Conservation (phyloP, 441 rosid species). For the Aleurites moluccanus region DNA sequence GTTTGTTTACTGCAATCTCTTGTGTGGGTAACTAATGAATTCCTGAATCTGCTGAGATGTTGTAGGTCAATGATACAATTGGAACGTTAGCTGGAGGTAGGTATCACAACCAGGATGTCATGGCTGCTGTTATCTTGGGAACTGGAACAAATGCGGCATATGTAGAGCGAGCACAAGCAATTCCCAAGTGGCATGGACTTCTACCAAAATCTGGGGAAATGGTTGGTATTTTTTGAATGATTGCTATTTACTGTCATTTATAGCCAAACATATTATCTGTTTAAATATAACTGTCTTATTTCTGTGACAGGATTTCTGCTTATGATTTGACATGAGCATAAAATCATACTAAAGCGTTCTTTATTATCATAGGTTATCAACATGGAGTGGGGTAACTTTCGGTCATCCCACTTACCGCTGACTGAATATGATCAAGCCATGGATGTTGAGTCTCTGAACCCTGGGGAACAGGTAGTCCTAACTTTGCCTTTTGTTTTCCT, state of each 20-base stretch:
- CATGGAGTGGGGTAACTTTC: constrained; percentile 85
- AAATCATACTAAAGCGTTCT: not conserved
- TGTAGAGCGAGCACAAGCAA: constrained; percentile 77
- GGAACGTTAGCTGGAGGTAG: constrained; percentile 96
- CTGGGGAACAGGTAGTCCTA: constrained; percentile 68
- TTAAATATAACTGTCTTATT: not conserved
- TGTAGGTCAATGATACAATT: constrained; percentile 89
- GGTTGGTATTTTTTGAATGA: constrained; percentile 36
- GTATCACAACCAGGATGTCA: constrained; percentile 66
- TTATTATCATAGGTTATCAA: constrained; percentile 57
- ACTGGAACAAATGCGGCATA: constrained; percentile 98
- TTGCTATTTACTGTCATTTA: not conserved
- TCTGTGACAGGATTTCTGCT: not conserved
- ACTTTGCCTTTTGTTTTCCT: not conserved
- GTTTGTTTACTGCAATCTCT: not conserved
- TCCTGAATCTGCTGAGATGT: constrained; percentile 22
- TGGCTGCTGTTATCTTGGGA: constrained; percentile 88
- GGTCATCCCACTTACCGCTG: constrained; percentile 68
- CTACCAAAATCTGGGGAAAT: constrained; percentile 78
- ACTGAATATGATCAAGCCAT: constrained; percentile 61
- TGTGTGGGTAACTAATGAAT: not conserved
- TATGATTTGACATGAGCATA: not conserved
- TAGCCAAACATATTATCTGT: not conserved
- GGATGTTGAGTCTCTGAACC: constrained; percentile 60
- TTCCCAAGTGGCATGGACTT: constrained; percentile 90